These are phyloP conservation scores for Zanthoxylum bungeanum DNA, from an alignment of 345 rosid genomes.

Conservation along the genomic window DNA sequence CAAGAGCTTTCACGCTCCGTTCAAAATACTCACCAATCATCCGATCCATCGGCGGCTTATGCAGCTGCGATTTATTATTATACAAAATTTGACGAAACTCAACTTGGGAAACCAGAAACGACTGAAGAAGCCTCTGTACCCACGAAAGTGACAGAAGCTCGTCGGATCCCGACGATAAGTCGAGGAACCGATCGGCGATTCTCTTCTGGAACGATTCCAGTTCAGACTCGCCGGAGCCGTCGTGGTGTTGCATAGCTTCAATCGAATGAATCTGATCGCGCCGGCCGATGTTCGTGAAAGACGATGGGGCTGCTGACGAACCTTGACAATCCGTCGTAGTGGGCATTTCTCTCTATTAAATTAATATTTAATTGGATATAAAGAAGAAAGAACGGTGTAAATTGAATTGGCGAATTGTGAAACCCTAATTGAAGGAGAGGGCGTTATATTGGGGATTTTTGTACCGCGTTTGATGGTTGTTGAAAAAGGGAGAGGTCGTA, in stretches of 20 bases:
- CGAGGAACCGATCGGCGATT: constrained; percentile 27
- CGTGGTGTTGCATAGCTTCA: constrained; percentile 2
- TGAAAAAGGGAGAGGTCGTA: constrained; percentile 18
- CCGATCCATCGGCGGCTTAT: constrained; percentile 41
- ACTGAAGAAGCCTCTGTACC: constrained; percentile 39
- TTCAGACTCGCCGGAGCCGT: constrained; percentile 12
- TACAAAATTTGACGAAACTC: constrained; percentile 32
- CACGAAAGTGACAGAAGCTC: constrained; percentile 44
- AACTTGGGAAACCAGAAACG: constrained; percentile 38
- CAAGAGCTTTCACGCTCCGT: constrained; percentile 79
- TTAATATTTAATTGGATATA: not conserved
- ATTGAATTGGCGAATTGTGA: not conserved
- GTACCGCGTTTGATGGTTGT: constrained; percentile 30
- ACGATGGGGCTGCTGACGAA: constrained; percentile 14
- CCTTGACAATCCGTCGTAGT: constrained; percentile 57
- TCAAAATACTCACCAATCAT: constrained; percentile 55
- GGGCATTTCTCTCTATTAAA: constrained; percentile 40
- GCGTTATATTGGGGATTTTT: constrained; percentile 26
- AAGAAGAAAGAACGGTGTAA: not conserved
- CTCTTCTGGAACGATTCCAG: constrained; percentile 34
- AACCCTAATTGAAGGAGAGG: constrained; percentile 23
- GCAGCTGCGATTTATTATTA: constrained; percentile 21
- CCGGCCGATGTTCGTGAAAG: constrained; percentile 26
- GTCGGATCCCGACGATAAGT: constrained; percentile 22
- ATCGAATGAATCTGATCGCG: constrained; percentile 44